These are phyloP conservation scores for Hanseniaspora lindneri DNA, from an alignment of 805 yeast genomes.

Conservation along the genomic window DNA sequence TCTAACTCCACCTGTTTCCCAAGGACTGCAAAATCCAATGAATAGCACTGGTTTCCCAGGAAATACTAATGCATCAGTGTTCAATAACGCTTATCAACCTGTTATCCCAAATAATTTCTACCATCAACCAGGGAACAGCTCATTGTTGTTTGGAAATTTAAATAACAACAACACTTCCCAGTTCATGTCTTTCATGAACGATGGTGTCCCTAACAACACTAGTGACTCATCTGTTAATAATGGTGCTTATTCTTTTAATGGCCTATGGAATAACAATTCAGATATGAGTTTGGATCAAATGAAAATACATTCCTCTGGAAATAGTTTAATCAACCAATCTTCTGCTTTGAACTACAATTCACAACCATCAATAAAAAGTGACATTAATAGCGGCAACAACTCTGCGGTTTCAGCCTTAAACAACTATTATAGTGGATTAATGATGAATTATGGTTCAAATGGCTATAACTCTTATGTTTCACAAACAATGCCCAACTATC, in stretches of 20 bases:
- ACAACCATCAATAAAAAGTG: neutral
- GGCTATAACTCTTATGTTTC: too few species aligned
- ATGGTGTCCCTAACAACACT: too few species aligned
- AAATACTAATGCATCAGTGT: neutral
- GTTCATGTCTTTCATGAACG: neutral
- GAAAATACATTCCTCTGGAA: neutral
- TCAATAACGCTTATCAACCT: neutral
- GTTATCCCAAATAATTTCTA: neutral
- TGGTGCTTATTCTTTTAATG: neutral
- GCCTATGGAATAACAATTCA: neutral
- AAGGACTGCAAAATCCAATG: neutral
- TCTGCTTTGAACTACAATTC: neutral
- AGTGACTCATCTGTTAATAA: too few species aligned
- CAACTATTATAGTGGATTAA: conserved; percentile 2
- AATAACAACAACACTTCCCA: neutral
- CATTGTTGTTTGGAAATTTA: neutral
- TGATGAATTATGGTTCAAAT: neutral
- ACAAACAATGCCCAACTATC: neutral
- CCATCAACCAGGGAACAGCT: neutral
- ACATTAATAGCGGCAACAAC: neutral
- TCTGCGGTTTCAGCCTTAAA: neutral
- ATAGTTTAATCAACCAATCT: neutral
- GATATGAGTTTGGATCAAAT: neutral
- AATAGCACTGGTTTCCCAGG: neutral
- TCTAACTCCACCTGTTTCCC: neutral